Evolutionary conservation across 2,329 filamentous ascomycete genomes (phyloP).

Genomic region (Botrytis deweyae): DNA sequence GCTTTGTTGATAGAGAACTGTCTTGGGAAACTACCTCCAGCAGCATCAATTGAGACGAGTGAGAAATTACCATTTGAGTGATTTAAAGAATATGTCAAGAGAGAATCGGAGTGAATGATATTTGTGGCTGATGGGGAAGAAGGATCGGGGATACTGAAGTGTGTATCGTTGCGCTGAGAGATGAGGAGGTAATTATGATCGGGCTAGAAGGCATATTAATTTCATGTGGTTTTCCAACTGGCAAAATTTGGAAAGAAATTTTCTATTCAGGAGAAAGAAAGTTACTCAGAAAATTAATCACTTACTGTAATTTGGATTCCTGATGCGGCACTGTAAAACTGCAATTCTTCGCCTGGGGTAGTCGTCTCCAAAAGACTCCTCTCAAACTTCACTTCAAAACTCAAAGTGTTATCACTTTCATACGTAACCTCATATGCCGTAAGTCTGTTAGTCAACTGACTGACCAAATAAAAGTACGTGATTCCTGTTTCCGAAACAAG

Average conservation of each 20-base stretch:
- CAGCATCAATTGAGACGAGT: conserved; percentile 45
- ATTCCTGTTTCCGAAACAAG: conserved; percentile 46
- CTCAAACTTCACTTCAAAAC: neutral
- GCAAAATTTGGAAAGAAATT: neutral
- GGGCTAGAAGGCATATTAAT: conserved; percentile 44
- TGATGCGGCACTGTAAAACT: neutral
- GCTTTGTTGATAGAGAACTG: conserved; percentile 48
- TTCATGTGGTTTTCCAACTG: fast-evolving
- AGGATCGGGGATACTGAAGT: conserved; percentile 51
- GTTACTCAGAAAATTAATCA: neutral
- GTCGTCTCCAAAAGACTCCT: conserved; percentile 10
- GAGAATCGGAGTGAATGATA: conserved; percentile 57
- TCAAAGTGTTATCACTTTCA: neutral
- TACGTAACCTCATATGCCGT: conserved; percentile 54
- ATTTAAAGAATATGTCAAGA: conserved; percentile 62
- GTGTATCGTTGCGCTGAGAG: conserved; percentile 64
- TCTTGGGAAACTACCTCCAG: conserved; percentile 47
- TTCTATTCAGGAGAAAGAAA: neutral
- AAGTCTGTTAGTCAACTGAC: conserved; percentile 48
- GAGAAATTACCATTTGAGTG: conserved; percentile 46
- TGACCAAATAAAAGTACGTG: conserved; percentile 43
- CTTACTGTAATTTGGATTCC: neutral
- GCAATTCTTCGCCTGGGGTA: neutral
- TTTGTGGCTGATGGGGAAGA: conserved; percentile 45
- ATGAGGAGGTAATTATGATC: conserved; percentile 63